These are phyloP conservation scores for Crucibulum laeve DNA, from an alignment of 768 basidiomycete species.

Conservation along the genomic window DNA sequence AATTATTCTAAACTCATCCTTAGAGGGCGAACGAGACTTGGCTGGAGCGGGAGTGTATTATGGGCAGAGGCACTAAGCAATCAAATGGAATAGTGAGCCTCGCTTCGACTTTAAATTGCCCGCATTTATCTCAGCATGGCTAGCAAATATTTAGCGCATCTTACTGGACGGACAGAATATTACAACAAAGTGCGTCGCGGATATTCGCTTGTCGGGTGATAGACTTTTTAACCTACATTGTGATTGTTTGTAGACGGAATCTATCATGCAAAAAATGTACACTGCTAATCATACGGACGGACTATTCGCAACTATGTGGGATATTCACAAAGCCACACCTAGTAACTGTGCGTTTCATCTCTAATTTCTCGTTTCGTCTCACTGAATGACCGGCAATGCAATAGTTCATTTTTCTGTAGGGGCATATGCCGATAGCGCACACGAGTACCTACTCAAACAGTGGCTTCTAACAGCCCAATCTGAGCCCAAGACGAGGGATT, in stretches of 20 bases:
- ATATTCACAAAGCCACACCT: slow-evolving; percentile 37
- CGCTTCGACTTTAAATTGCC: background rate
- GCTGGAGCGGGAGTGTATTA: slow-evolving; percentile 25
- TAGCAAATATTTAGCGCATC: slow-evolving; percentile 74
- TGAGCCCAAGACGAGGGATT: slow-evolving; percentile 46
- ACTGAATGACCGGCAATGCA: background rate
- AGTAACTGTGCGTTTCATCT: slow-evolving; percentile 30
- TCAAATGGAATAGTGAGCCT: slow-evolving; percentile 57
- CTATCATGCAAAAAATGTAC: slow-evolving; percentile 46
- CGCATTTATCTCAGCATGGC: slow-evolving; percentile 7
- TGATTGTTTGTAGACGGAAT: slow-evolving; percentile 40
- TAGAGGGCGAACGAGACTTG: slow-evolving; percentile 33
- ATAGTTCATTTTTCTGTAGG: slow-evolving; percentile 45
- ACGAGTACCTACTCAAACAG: slow-evolving; percentile 70
- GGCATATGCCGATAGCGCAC: slow-evolving; percentile 58
- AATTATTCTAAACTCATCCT: background rate
- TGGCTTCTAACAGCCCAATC: slow-evolving; percentile 53
- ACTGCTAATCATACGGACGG: slow-evolving; percentile 37
- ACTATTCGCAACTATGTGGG: slow-evolving; percentile 55
- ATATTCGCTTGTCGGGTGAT: background rate
- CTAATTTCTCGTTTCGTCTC: background rate
- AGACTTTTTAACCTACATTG: slow-evolving; percentile 19
- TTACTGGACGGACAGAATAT: slow-evolving; percentile 66
- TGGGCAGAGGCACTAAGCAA: slow-evolving; percentile 47
- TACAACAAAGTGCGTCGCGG: slow-evolving; percentile 33